Conservation (phyloP, 1,284 basidiomycete genomes). For the Apiotrichum domesticum region DNA sequence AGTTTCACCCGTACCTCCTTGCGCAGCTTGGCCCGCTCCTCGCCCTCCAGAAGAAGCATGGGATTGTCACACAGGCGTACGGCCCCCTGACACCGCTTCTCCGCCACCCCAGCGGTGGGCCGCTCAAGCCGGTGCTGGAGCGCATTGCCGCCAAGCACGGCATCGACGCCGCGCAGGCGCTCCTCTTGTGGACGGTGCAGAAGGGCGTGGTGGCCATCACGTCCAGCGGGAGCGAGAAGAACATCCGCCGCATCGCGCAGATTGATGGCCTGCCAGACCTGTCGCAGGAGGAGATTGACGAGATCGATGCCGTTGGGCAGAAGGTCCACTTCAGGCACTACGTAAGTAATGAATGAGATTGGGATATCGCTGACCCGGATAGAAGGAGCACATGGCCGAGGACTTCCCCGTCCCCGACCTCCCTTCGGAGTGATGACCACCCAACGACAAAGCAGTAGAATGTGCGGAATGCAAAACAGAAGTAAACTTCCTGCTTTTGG, state of each 20-base stretch:
- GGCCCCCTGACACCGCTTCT: constrained; percentile 55
- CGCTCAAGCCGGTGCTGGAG: constrained; percentile 54
- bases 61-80: constrained; percentile 62
- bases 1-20: constrained; percentile 69
- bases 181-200: constrained; percentile 59
- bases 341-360: neutral
- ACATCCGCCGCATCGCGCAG: constrained; percentile 59
- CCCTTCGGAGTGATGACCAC: constrained; percentile 10
- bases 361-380: neutral
- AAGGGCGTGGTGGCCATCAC: constrained; percentile 59
- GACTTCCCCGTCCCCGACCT: constrained; percentile 42
- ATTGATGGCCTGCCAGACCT: constrained; percentile 57
- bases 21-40: constrained; percentile 57
- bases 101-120: constrained; percentile 51
- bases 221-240: constrained; percentile 59
- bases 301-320: constrained; percentile 59
- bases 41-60: constrained; percentile 55
- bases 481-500: no score
- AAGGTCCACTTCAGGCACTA: constrained; percentile 54
- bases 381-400: constrained; percentile 36
- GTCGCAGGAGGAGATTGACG: constrained; percentile 57
- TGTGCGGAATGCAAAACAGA: no score
- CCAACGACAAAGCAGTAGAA: no score
- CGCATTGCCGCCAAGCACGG: constrained; percentile 45
- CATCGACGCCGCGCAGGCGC: constrained; percentile 55